Evolutionary conservation across 2,329 filamentous ascomycete species (phyloP).

Genomic region (Cladosporium sp.): DNA sequence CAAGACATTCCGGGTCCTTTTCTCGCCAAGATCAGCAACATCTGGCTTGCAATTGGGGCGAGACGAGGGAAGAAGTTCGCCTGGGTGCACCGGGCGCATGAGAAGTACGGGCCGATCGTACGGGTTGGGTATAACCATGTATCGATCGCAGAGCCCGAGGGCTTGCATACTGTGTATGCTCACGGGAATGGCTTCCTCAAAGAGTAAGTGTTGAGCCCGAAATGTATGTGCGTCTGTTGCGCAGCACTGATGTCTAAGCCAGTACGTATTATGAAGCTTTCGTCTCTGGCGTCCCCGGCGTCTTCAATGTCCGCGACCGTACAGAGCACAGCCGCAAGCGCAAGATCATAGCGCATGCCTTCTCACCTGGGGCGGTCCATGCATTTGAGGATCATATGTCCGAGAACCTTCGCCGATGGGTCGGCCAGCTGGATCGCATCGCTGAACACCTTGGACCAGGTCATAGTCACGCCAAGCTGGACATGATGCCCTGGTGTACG

Average conservation of each 20-base stretch:
- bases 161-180: slow-evolving; percentile 19
- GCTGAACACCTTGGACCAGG: slow-evolving; percentile 8
- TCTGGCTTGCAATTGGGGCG: slow-evolving; percentile 19
- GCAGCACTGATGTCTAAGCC: neutral
- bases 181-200: slow-evolving; percentile 33
- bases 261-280: slow-evolving; percentile 31
- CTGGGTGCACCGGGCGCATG: slow-evolving; percentile 17
- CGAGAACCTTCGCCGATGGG: slow-evolving; percentile 20
- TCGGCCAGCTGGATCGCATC: slow-evolving; percentile 18
- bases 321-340: slow-evolving; percentile 31
- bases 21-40: slow-evolving; percentile 19
- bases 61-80: slow-evolving; percentile 19
- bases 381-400: slow-evolving; percentile 31
- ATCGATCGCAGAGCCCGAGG: slow-evolving; percentile 21
- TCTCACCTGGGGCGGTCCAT: slow-evolving; percentile 28
- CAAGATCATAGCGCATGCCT: slow-evolving; percentile 32
- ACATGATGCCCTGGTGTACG: slow-evolving; percentile 24
- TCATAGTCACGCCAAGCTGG: slow-evolving; percentile 15
- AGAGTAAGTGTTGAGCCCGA: slow-evolving; percentile 14
- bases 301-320: slow-evolving; percentile 31
- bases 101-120: slow-evolving; percentile 1
- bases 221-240: neutral
- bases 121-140: slow-evolving; percentile 10
- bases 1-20: slow-evolving; percentile 18
- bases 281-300: slow-evolving; percentile 29